These are phyloP conservation scores for Fusarium hostae DNA, from an alignment of 2,329 filamentous ascomycete species.

Conservation along the genomic window DNA sequence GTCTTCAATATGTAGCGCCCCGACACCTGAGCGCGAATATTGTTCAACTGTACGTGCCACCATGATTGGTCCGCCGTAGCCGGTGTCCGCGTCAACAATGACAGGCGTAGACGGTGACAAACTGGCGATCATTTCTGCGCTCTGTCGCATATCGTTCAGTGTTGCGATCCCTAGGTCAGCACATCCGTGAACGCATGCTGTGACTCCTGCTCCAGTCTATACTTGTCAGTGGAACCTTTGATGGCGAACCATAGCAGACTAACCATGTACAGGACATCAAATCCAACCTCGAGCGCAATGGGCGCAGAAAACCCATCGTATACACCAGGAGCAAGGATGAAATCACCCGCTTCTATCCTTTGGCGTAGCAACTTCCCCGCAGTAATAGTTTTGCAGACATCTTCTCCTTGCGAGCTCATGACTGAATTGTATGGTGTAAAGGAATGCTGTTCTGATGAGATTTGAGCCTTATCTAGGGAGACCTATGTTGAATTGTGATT, in stretches of 20 bases:
- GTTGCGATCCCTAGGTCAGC: constrained; percentile 5
- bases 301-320: constrained; percentile 1
- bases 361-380: neutral
- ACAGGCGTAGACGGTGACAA: neutral
- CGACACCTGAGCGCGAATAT: constrained; percentile 5
- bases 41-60: constrained; percentile 7
- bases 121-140: constrained; percentile 2
- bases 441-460: neutral
- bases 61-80: constrained; percentile 3
- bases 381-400: neutral
- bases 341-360: neutral
- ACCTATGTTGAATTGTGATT: neutral
- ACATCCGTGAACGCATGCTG: neutral
- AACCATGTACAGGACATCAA: constrained; percentile 3
- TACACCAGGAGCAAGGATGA: neutral
- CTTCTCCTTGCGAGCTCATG: neutral
- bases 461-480: neutral
- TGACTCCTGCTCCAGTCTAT: constrained; percentile 3
- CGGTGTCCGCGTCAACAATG: neutral
- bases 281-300: constrained; percentile 5
- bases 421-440: neutral
- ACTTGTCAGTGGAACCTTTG: neutral
- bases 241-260: neutral
- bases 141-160: constrained; percentile 5
- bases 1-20: constrained; percentile 1